Evolutionary conservation across 2,329 filamentous ascomycete species (phyloP).

Genomic region (Tolypocladium guangdongense): DNA sequence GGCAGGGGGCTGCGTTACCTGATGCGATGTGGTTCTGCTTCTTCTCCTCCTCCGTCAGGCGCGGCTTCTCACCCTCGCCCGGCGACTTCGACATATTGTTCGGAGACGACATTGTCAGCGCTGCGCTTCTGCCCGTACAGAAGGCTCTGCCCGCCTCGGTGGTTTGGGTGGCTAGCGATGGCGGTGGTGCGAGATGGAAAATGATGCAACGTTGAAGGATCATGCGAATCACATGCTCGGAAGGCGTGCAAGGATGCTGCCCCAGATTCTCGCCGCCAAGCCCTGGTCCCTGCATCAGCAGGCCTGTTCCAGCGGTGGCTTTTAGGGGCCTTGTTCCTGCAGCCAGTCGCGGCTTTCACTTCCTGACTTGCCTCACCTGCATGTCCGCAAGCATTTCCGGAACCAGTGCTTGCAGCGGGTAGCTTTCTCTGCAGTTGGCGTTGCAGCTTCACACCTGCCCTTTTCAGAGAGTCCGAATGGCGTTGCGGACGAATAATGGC

Average conservation of each 20-base stretch:
- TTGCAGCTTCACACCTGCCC: not conserved
- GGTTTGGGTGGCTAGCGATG: not conserved
- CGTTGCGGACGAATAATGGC: not conserved
- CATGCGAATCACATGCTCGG: constrained; percentile 1
- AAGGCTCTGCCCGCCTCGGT: not conserved
- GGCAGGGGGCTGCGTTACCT: constrained; percentile 22
- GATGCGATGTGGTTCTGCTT: constrained; percentile 45
- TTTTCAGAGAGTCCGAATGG: not conserved
- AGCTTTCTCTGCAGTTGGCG: not conserved
- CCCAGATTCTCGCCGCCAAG: not conserved
- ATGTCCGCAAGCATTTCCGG: not conserved
- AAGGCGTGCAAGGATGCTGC: not conserved
- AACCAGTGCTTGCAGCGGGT: not conserved
- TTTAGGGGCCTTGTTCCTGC: not conserved
- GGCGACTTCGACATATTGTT: constrained; percentile 8
- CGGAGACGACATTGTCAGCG: constrained; percentile 6
- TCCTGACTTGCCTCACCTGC: not conserved
- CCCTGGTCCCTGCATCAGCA: not conserved
- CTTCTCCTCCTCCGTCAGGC: constrained; percentile 42
- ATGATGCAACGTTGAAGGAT: not conserved
- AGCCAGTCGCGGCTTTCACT: constrained; percentile 1
- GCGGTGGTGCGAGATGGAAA: not conserved
- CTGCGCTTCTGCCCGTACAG: not conserved
- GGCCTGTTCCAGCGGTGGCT: not conserved
- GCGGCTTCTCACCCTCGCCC: constrained; percentile 29